Base-by-base conservation (phyloP, 257 asterid species). In the Solanum pimpinellifolium region DNA sequence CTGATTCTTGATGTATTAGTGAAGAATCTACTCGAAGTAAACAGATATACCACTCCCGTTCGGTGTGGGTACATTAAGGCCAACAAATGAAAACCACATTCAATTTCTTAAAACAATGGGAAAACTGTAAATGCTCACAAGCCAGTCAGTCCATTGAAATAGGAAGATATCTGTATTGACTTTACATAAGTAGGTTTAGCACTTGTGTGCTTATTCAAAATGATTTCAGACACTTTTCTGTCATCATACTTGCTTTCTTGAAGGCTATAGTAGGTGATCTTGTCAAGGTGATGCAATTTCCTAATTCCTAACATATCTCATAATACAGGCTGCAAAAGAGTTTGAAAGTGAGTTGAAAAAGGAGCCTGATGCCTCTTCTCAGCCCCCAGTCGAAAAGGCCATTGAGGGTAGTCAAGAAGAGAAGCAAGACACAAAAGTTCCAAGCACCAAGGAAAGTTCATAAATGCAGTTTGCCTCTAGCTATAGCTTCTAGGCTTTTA, bases 321-420 rank as follows among this genome's bases (percentile, higher is more conserved):
- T 49, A 29, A 7, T 35, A 84, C 89, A 96, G 99, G 99, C 99
- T 5, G 99, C 99, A 31, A 96, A 96, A 88, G 99, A 96, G 88
- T 96, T 96, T 47, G 98, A 96, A 91, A 83, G 98, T 2, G 99
- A 96, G 89, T 93, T 96, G 91, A 95, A 89, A 91, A 94, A 92
- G 90, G 98, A 95, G 9, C 88, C 89, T 0, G 95, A 90, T 70
- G 29, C 95, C 66, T 86, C 89, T 52, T 93, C 73, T 23, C 95
- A 91, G 73, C 81, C 88, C 33, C 84, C 95, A 23, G 77, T 52
- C 3, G 90, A 90, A 83, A 90, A 91, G 89, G 75, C 60, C 33
- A 83, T 86, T 25, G 81, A 90, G 47, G 90, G 81, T 25, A 46
- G 87, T 42, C 93, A 89, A 89, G 98, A 92, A 85, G 94, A 88